Evolutionary conservation across 495 filamentous ascomycete species (phyloP), one percentile per base, ranked within the genome.

Genomic region (Tuber calosporum): DNA sequence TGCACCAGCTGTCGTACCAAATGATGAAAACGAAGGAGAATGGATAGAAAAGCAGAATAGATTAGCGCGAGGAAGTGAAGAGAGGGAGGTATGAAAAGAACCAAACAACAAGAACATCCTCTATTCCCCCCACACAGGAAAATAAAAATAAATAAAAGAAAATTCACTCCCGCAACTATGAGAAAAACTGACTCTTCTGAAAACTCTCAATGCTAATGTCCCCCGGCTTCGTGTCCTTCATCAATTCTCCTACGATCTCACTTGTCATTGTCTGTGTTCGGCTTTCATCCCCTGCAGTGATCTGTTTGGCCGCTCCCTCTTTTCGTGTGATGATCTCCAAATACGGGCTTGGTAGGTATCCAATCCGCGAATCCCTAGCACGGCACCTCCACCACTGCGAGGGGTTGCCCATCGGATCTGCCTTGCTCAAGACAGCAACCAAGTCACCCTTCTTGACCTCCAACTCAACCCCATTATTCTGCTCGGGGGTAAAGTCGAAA

Each of bases 331-430:
- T 91, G 9, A 89, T 87, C 84, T 97, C 93, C 69, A 99, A 86
- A 83, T 97, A 99, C 0, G 91, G 90, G 4, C 89, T 87, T 8
- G 95, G 95, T 17, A 99, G 86, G 81, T 97, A 99, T 2, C 95
- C 95, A 68, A 97, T 89, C 30, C 92, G 85, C 26, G 93, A 93
- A 81, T 98, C 93, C 68, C 96, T 86, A n/a, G 94, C 91, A 72
- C 95, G 86, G 83, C 95, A 99, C 73, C 91, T 89, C 95, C 95
- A 99, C 95, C 95, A 99, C 81, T 98, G 93, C 69, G 89, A 91
- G 19, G 93, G 89, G 78, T 97, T 92, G 68, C 96, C 96, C 83
- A 93, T 87, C 1, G 95, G 94, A 81, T 99, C 95, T 0, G 72
- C 76, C 85, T 97, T 97, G 84, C 90, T 90, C 69, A 99, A 86